Evolutionary conservation across 202 grass and related monocot species (phyloP), one percentile per base, ranked within the genome.

Genomic region (Saccharum hybrid): DNA sequence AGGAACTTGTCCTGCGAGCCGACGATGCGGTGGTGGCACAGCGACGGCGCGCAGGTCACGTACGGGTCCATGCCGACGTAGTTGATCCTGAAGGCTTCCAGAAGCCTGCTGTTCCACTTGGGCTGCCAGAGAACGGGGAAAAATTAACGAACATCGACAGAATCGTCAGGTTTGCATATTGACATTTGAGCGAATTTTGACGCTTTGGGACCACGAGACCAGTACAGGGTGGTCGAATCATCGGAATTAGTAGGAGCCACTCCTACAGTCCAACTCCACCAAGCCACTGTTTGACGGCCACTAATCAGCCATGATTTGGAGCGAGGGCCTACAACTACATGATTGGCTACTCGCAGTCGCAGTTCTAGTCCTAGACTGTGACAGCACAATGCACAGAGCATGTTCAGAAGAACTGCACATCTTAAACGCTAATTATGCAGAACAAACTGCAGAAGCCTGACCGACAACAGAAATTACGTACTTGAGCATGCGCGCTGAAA

Each of bases 21-120:
- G 38, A 99, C 42, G 51, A 99, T 81, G 48, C 71, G 82, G 79
- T 96, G 96, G 71, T 99, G 88, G 76, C 78, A 81, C 80, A 96
- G 82, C 39, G 85, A 82, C 1, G 93, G 96, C 19, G 61, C 85
- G 89, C 96, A 94, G 33, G 63, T 92, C 38, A 99, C 84, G 73
- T 99, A 99, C 2, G 93, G 89, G 1, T 76, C 81, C 37, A 68
- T 84, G 15, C 93, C 89, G 1, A 94, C 68, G 75, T 94, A 99
- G 3, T 91, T 66, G 15, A 96, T 63, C 83, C 89, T 94, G 75
- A 99, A 94, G 43, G 64, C 60, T 36, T 68, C 85, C 30, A 98
- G 38, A 64, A 98, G 23, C 65, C 82, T 75, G 45, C 12, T 68
- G 83, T 98, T 98, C 95, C 92, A 98, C 65, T 93, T 91, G 18